These are phyloP conservation scores for Aspergillus incahuasiensis DNA, from an alignment of 495 filamentous ascomycete genomes.

Conservation along the genomic window DNA sequence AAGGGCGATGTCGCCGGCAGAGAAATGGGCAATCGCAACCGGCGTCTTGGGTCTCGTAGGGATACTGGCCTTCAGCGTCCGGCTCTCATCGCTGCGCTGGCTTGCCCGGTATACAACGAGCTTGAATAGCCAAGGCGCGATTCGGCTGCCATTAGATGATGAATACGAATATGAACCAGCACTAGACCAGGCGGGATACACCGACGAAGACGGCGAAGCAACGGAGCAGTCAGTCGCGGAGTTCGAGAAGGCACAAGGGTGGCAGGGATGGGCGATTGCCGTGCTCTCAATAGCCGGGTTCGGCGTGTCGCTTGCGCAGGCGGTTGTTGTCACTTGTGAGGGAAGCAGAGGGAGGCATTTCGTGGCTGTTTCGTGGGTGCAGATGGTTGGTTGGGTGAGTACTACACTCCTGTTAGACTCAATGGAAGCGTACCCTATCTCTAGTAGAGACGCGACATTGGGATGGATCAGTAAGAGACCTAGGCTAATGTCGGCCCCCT, in stretches of 20 bases:
- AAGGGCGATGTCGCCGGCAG: not conserved
- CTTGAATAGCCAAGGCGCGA: not conserved
- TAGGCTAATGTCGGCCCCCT: no score
- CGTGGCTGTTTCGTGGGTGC: conserved; percentile 27
- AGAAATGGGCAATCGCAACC: not conserved
- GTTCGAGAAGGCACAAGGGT: conserved; percentile 10
- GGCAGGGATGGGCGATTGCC: conserved; percentile 15
- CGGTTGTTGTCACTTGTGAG: conserved; percentile 9
- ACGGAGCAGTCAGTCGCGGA: conserved; percentile 10
- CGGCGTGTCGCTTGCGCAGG: conserved; percentile 18
- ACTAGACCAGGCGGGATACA: conserved; percentile 15
- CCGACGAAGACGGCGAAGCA: conserved; percentile 23
- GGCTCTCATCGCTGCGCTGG: not conserved
- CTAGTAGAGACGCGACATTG: no score
- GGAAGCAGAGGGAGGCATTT: not conserved
- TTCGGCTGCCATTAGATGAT: conserved; percentile 3
- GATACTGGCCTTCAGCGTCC: not conserved
- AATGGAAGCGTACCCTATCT: no score
- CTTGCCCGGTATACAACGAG: not conserved
- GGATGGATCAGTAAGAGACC: no score
- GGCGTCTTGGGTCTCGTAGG: not conserved
- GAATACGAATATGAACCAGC: conserved; percentile 19
- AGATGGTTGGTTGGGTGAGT: conserved; percentile 35
- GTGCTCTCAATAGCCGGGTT: conserved; percentile 14
- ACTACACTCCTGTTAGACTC: no score